Evolutionary conservation across 495 filamentous ascomycete species (phyloP), one percentile per base, ranked within the genome.

Genomic region (Oleoguttula mirabilis): DNA sequence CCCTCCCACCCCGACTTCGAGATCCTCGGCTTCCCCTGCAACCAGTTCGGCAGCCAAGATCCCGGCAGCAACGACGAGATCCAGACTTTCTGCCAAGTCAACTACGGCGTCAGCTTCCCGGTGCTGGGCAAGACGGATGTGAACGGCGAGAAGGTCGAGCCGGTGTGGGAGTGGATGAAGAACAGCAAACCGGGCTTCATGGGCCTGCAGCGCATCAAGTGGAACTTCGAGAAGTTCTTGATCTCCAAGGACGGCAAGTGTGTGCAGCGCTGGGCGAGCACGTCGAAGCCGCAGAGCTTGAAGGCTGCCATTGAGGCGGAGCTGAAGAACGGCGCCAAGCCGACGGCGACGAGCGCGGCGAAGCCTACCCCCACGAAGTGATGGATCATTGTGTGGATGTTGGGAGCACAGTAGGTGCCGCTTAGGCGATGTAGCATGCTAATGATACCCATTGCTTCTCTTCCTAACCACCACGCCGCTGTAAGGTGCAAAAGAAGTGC

Each of bases 171-270:
- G 57, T 96, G 83, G 78, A 61, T 99, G 64, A 99, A 96, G 76
- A 68, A 69, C 24, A 68, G 84, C 66, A 75, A 80, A 65, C 77
- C 90, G 1, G 88, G 92, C 14, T 35, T 94, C 4, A 54, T 94
- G 57, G 90, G 90, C 16, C 50, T 95, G 56, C 87, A 88, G 77
- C 57, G 78, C 25, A 70, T 98, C 52, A 92, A 93, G 80, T 94
- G 88, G 85, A 94, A 88, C 60, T 92, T 93, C 63, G 92, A 98
- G 70, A 98, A 98, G 73, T 96, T 94, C 61, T 64, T 98, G 50
- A 68, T 96, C 41, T 78, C 76, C n/a, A 70, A 71, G 40, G 84
- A 94, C 60, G 88, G 88, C 2, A 71, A 79, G 62, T 87, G 95
- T 21, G 81, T 77, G 56, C 68, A 64, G 5, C 62, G 90, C 33